Evolutionary conservation across 2,329 filamentous ascomycete genomes (phyloP).

Genomic region (Diplodia mutila): DNA sequence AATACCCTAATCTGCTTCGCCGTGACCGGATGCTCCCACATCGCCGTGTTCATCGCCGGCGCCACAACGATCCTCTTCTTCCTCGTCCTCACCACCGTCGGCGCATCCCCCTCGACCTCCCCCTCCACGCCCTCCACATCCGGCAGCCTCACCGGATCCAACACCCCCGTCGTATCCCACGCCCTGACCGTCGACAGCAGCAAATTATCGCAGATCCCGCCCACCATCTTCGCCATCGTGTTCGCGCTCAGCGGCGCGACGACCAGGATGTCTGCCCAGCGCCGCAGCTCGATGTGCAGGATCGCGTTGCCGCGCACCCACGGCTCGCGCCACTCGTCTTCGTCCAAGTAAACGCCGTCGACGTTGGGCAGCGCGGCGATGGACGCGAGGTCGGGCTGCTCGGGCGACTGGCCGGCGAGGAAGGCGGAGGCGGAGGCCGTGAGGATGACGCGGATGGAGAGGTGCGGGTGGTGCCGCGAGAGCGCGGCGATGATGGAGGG

Average conservation of each 20-base stretch:
- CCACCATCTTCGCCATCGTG: constrained; percentile 78
- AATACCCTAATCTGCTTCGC: constrained; percentile 70
- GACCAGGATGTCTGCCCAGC: constrained; percentile 80
- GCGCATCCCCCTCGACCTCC: not conserved
- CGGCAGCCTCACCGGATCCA: constrained; percentile 48
- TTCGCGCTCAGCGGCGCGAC: constrained; percentile 85
- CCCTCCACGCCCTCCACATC: constrained; percentile 1
- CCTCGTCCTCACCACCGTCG: constrained; percentile 37
- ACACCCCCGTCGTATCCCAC: constrained; percentile 76
- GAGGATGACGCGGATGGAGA: constrained; percentile 85
- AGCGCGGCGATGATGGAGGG: constrained; percentile 58
- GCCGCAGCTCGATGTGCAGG: constrained; percentile 84
- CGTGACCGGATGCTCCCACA: constrained; percentile 88
- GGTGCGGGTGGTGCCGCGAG: constrained; percentile 47
- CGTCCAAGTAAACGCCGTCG: constrained; percentile 78
- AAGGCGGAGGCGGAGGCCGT: constrained; percentile 76
- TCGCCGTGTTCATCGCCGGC: constrained; percentile 85
- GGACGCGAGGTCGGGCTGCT: constrained; percentile 71
- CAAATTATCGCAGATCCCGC: constrained; percentile 77
- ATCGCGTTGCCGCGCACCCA: constrained; percentile 82
- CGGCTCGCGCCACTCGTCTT: constrained; percentile 78
- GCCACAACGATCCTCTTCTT: constrained; percentile 75
- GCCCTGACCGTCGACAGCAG: constrained; percentile 75
- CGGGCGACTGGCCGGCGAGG: constrained; percentile 71
- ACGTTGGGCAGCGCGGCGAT: constrained; percentile 69